Conservation (phyloP, 495 filamentous ascomycete genomes). For the Bombardia bombarda region DNA sequence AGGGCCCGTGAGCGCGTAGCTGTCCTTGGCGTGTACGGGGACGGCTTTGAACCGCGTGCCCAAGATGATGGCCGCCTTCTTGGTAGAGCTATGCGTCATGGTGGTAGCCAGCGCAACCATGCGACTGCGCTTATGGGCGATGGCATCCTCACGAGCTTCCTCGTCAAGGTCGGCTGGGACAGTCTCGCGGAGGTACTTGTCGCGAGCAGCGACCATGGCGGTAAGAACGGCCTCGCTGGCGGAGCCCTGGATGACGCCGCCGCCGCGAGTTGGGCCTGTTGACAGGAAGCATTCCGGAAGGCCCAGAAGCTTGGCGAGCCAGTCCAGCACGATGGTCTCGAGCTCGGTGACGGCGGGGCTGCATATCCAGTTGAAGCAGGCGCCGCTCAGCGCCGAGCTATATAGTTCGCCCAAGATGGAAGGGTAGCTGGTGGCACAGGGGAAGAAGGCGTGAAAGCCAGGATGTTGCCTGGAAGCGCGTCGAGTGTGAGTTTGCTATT, state of each 20-base stretch:
- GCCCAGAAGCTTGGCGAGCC: constrained; percentile 67
- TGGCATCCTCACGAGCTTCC: constrained; percentile 54
- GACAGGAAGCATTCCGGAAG: constrained; percentile 74
- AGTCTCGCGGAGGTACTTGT: constrained; percentile 61
- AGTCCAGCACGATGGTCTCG: constrained; percentile 85
- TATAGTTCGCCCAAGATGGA: constrained; percentile 92
- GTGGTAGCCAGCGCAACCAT: constrained; percentile 79
- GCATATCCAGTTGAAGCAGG: constrained; percentile 97
- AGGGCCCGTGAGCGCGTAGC: constrained; percentile 62
- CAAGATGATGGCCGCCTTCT: constrained; percentile 81
- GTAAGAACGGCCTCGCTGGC: constrained; percentile 85
- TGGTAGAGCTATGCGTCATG: constrained; percentile 71
- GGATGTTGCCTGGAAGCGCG: constrained; percentile 75
- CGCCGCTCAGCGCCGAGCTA: constrained; percentile 75
- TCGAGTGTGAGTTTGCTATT: neutral
- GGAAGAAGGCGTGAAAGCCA: constrained; percentile 96
- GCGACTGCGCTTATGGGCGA: constrained; percentile 55
- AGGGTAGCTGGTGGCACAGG: constrained; percentile 74
- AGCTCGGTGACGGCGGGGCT: constrained; percentile 92
- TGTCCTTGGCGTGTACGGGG: constrained; percentile 48
- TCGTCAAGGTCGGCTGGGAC: constrained; percentile 44
- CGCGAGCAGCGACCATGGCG: constrained; percentile 81
- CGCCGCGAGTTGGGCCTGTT: constrained; percentile 61
- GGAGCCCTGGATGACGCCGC: constrained; percentile 91
- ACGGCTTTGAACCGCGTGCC: constrained; percentile 71